Evolutionary conservation across 2,329 filamentous ascomycete genomes (phyloP).

Genomic region (Hypoxylon sp.): DNA sequence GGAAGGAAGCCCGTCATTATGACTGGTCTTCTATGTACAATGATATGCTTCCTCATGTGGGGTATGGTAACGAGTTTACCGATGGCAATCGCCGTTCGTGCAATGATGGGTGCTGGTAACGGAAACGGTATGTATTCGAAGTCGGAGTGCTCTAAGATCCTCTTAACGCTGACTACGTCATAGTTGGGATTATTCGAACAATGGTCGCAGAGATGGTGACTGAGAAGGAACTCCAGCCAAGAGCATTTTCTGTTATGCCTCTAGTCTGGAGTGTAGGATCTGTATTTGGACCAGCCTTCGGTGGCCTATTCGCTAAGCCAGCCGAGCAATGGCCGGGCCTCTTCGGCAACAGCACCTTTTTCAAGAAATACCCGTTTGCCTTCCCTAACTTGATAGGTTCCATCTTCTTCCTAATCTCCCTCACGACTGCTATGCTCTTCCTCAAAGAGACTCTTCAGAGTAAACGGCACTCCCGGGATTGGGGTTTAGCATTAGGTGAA

Average conservation of each 20-base stretch:
- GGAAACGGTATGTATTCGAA: conserved; percentile 75
- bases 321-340: conserved; percentile 78
- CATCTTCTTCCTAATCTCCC: conserved; percentile 82
- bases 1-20: conserved; percentile 89
- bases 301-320: conserved; percentile 87
- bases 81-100: conserved; percentile 84
- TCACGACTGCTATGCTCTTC: conserved; percentile 81
- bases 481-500: conserved; percentile 80
- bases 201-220: conserved; percentile 95
- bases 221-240: conserved; percentile 86
- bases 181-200: conserved; percentile 90
- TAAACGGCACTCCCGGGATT: conserved; percentile 77
- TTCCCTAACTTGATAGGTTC: conserved; percentile 87
- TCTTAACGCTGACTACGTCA: conserved; percentile 41
- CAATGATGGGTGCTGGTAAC: conserved; percentile 85
- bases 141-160: neutral
- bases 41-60: conserved; percentile 85
- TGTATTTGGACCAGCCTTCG: conserved; percentile 89
- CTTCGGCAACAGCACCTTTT: conserved; percentile 77
- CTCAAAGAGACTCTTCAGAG: conserved; percentile 87
- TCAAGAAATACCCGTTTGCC: conserved; percentile 84
- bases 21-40: conserved; percentile 79
- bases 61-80: conserved; percentile 83
- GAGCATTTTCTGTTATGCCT: conserved; percentile 94
- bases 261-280: conserved; percentile 89